Evolutionary conservation across 2,329 filamentous ascomycete species (phyloP).

Genomic region (Colletotrichum godetiae): DNA sequence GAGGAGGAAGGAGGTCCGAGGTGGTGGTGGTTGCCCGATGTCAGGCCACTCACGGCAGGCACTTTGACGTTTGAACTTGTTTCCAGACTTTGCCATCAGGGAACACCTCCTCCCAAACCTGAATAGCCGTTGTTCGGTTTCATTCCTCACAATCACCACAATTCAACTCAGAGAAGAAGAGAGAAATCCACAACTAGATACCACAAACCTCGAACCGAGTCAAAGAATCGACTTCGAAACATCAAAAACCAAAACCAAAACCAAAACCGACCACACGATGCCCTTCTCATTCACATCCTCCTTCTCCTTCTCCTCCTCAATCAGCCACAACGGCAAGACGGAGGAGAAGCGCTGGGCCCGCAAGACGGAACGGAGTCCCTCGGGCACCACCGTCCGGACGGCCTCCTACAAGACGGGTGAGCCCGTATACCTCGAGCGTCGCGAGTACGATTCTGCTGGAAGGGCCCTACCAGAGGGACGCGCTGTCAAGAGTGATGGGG

Average conservation of each 20-base stretch:
- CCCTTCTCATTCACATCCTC: constrained; percentile 18
- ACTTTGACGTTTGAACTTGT: neutral
- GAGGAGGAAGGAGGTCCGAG: too few species aligned
- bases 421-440: constrained; percentile 15
- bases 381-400: constrained; percentile 12
- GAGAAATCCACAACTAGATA: neutral
- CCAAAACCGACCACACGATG: neutral
- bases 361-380: constrained; percentile 2
- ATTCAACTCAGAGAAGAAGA: neutral
- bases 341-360: constrained; percentile 19
- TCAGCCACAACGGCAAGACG: constrained; percentile 23
- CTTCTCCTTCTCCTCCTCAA: constrained; percentile 25
- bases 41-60: too few species aligned
- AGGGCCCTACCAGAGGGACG: constrained; percentile 20
- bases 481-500: neutral
- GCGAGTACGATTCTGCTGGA: constrained; percentile 16
- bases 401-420: constrained; percentile 13
- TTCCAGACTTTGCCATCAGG: neutral
- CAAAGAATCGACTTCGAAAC: too few species aligned
- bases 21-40: too few species aligned
- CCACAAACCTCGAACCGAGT: neutral
- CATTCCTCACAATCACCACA: neutral
- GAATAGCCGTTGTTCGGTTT: too few species aligned
- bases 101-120: too few species aligned
- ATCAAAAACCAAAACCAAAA: neutral